These are phyloP conservation scores for Tetrastigma voinierianum DNA, from an alignment of 164 flowering plant species.

Conservation along the genomic window DNA sequence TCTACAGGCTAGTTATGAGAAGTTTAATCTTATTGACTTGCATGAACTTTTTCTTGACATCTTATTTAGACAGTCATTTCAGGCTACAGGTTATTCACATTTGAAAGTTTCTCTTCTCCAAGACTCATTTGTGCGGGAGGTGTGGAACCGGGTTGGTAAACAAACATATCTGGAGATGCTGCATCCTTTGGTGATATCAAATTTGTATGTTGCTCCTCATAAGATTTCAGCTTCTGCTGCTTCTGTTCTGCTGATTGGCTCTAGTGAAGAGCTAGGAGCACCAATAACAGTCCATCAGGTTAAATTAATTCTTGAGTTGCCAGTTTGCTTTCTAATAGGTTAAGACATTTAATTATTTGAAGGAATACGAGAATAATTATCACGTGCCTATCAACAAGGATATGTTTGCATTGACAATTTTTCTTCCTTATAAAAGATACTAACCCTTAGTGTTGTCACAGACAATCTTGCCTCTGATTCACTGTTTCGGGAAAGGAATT, in stretches of 20 bases:
- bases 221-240: conserved; percentile 86
- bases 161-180: conserved; percentile 67
- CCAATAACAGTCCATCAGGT: conserved; percentile 95
- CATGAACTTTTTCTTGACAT: not conserved
- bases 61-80: conserved; percentile 23
- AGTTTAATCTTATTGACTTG: conserved; percentile 14
- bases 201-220: conserved; percentile 63
- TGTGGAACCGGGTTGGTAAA: conserved; percentile 82
- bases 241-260: conserved; percentile 87
- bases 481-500: conserved; percentile 89
- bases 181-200: conserved; percentile 81
- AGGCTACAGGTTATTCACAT: conserved; percentile 82
- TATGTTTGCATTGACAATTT: conserved; percentile 5
- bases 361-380: no score
- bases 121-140: conserved; percentile 82
- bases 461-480: conserved; percentile 90
- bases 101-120: conserved; percentile 94
- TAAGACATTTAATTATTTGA: no score
- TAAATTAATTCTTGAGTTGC: conserved; percentile 3
- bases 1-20: conserved; percentile 74
- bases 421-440: conserved; percentile 9
- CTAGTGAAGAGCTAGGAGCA: conserved; percentile 93
- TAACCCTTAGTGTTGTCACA: conserved; percentile 37
- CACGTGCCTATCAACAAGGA: not conserved
- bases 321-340: no score